phyloP scores from a whole-genome alignment of 208 protist species.

The Trypanosoma brucei region DNA sequence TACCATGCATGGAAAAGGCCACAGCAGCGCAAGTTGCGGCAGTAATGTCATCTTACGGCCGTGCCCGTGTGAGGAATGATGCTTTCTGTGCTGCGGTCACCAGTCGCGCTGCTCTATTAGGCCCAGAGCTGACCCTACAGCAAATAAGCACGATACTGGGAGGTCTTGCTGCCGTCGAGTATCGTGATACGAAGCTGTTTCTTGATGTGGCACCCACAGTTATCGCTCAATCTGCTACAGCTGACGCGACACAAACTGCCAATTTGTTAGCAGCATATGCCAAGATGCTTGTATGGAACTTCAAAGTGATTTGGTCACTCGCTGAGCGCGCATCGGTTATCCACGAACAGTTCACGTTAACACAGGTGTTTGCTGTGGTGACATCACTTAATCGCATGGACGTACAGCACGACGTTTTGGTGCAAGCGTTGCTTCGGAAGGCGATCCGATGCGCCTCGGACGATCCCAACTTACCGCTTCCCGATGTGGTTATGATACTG shows the following conservation, averaged over 20 bases:
- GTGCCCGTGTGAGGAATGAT: conserved; percentile 63
- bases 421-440: conserved; percentile 15
- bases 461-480: neutral
- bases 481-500: conserved; percentile 23
- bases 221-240: conserved; percentile 15
- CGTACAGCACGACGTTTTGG: conserved; percentile 30
- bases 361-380: conserved; percentile 46
- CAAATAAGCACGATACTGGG: conserved; percentile 46
- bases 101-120: conserved; percentile 30
- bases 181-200: conserved; percentile 48
- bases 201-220: conserved; percentile 49
- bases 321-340: conserved; percentile 36
- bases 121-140: conserved; percentile 28
- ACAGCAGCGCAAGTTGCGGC: conserved; percentile 57
- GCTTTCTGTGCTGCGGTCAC: conserved; percentile 57
- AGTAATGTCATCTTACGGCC: conserved; percentile 57
- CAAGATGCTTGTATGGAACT: conserved; percentile 79
- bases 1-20: conserved; percentile 40
- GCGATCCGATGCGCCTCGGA: conserved; percentile 8
- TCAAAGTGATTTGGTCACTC: conserved; percentile 50
- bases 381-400: conserved; percentile 73
- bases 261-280: conserved; percentile 60
- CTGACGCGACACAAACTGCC: conserved; percentile 20
- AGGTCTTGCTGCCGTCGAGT: conserved; percentile 62
- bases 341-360: conserved; percentile 24